Evolutionary conservation across 345 rosid species (phyloP), one percentile per base, ranked within the genome.

Genomic region (Hibiscus syriacus): DNA sequence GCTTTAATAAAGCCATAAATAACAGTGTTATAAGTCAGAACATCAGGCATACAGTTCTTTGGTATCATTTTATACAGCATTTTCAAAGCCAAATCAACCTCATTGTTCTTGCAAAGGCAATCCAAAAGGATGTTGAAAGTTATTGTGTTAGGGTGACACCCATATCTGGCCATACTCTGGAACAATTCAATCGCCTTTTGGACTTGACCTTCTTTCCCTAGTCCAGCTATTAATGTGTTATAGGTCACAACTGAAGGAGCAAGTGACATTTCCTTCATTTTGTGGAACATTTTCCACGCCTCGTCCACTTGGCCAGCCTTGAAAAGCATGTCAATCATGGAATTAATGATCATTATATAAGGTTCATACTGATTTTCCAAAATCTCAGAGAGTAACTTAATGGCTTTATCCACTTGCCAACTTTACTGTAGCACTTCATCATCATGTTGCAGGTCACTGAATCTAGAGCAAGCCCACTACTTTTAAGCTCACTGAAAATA

Each of bases 381-480:
- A 96, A 90, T 93, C 77, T 93, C 94, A 16, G 88, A 77, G 20
- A 93, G 83, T 68, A 93, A 81, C 73, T 76, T 75, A 69, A 87
- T 77, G 66, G 97, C 97, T 75, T 87, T 85, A 59, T 90, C 98
- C 69, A 89, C 80, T 68, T 79, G 74, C 63, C 91, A 49, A 64
- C 91, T 73, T 90, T 86, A 65, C 89, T 81, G 53, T 81, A 87
- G 83, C 97, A 93, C 77, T 82, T 93, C n/a, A 93, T 90, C 97
- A 90, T 90, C 94, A 88, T 89, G 86, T 88, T 90, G 84, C 90
- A 93, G 14, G 94, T 87, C 55, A 90, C 85, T n/a, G 94, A 83
- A 83, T 93, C 97, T 25, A 92, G 87, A 12, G 76, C 74, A 46
- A 93, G 77, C 23, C 97, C 97, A 11, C 75, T 78, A 30, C 73